phyloP scores from a whole-genome alignment of 176 grass and related monocot genomes.

The Paspalum notatum region DNA sequence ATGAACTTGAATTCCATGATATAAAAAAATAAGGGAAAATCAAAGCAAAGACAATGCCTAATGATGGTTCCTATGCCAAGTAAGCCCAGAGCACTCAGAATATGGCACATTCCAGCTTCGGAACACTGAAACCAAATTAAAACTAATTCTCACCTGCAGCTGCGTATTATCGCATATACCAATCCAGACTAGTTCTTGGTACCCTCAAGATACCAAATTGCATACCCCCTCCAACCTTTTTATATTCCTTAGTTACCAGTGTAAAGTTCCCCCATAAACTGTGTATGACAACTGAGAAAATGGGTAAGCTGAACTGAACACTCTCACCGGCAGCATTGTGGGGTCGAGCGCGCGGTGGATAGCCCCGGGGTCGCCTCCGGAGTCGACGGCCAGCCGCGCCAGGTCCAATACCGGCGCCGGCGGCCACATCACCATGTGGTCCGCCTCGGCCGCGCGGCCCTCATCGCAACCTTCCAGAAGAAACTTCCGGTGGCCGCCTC shows the following conservation, averaged over 20 bases:
- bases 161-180: not conserved
- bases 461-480: slow-evolving; percentile 33
- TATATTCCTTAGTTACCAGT: not conserved
- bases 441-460: slow-evolving; percentile 17
- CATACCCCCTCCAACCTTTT: not conserved
- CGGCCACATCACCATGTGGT: slow-evolving; percentile 90
- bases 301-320: not conserved
- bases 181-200: not conserved
- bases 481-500: slow-evolving; percentile 35
- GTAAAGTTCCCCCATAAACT: not conserved
- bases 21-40: not conserved
- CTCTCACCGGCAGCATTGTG: slow-evolving; percentile 67
- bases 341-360: slow-evolving; percentile 80
- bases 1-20: not conserved
- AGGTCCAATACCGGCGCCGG: slow-evolving; percentile 84
- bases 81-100: not conserved
- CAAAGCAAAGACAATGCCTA: not conserved
- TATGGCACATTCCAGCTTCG: not conserved
- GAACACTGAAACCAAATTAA: not conserved
- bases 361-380: slow-evolving; percentile 69
- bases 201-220: not conserved
- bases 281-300: not conserved
- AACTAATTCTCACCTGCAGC: not conserved
- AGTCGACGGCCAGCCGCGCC: slow-evolving; percentile 75
- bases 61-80: not conserved